Conservation (phyloP, 768 basidiomycete genomes). For the Podaxis carcinomalis region DNA sequence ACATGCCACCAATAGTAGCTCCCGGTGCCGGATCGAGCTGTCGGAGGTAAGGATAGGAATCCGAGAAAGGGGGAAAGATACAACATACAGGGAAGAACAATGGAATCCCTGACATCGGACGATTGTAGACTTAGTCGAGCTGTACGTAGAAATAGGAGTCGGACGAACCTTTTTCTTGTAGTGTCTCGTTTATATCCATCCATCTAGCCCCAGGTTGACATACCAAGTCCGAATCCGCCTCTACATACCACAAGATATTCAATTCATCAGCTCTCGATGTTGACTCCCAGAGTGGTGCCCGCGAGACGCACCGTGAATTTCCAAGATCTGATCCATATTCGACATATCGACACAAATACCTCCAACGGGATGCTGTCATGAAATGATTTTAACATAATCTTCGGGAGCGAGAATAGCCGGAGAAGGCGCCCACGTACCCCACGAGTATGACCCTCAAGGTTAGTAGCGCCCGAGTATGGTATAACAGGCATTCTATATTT, state of each 20-base stretch:
- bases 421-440: slow-evolving; percentile 39
- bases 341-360: slow-evolving; percentile 82
- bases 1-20: slow-evolving; percentile 84
- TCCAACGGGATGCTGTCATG: slow-evolving; percentile 36
- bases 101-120: slow-evolving; percentile 47
- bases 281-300: background rate
- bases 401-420: background rate
- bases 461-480: slow-evolving; percentile 79
- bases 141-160: background rate
- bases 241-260: slow-evolving; percentile 25
- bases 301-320: slow-evolving; percentile 57
- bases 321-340: slow-evolving; percentile 73
- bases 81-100: slow-evolving; percentile 75
- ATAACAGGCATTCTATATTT: slow-evolving; percentile 75
- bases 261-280: background rate
- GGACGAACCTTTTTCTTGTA: slow-evolving; percentile 52
- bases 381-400: background rate
- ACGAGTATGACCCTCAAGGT: slow-evolving; percentile 72
- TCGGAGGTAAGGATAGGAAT: background rate
- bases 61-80: background rate
- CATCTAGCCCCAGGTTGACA: slow-evolving; percentile 72
- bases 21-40: slow-evolving; percentile 76
- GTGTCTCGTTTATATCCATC: slow-evolving; percentile 66
- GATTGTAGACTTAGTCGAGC: background rate
- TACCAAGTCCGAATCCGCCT: slow-evolving; percentile 66